Evolutionary conservation across 192 early-diverging fungal species (phyloP).

Genomic region (Linnemannia exigua): DNA sequence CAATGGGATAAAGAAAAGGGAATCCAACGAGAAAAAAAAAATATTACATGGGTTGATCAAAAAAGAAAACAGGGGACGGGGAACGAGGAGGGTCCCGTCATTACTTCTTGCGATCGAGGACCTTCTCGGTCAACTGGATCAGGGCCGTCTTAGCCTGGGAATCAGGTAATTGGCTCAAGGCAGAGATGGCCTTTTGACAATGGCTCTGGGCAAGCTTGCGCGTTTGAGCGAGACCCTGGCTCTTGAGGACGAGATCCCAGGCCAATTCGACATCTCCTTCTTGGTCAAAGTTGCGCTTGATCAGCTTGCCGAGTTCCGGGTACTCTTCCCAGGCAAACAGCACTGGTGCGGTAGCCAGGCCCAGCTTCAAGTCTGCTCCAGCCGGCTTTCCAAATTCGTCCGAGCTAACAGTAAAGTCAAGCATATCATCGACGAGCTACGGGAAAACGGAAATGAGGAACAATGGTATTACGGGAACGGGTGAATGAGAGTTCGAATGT

Average conservation of each 20-base stretch:
- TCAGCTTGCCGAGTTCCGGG: conserved; percentile 85
- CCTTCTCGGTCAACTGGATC: conserved; percentile 83
- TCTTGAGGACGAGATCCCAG: conserved; percentile 81
- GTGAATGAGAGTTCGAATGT: background rate
- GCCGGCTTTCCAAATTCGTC: conserved; percentile 91
- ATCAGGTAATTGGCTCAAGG: conserved; percentile 75
- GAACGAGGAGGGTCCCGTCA: background rate
- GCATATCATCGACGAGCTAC: conserved; percentile 90
- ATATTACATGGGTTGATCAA: background rate
- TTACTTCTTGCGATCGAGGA: conserved; percentile 86
- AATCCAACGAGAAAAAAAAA: conserved; percentile 3
- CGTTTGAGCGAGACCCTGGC: conserved; percentile 84
- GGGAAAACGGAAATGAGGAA: conserved; percentile 10
- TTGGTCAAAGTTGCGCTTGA: conserved; percentile 87
- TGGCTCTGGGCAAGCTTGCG: conserved; percentile 80
- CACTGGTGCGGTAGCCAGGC: conserved; percentile 94
- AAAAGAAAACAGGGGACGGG: background rate
- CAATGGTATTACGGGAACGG: no score
- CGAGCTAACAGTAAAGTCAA: conserved; percentile 86
- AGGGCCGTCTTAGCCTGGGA: conserved; percentile 85
- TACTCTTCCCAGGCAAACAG: conserved; percentile 93
- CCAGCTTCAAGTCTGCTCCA: conserved; percentile 90
- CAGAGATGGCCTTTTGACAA: conserved; percentile 80
- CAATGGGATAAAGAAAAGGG: background rate
- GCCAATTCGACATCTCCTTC: conserved; percentile 86